These are phyloP conservation scores for Lunularia cruciata DNA, from an alignment of 225 moss, liverwort and hornwort species.

Conservation along the genomic window DNA sequence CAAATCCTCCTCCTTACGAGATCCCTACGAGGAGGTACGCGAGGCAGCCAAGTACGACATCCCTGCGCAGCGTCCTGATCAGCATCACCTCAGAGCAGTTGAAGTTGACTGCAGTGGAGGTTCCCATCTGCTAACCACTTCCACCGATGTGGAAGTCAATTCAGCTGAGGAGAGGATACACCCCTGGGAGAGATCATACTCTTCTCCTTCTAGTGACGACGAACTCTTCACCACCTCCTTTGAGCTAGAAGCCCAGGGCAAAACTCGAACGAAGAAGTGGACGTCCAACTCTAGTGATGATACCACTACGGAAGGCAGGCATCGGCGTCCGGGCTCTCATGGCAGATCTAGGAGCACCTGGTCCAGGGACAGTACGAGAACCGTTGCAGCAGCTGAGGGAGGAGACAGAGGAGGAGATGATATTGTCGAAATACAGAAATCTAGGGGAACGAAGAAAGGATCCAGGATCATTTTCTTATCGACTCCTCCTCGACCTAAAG, in stretches of 20 bases:
- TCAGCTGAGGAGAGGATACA: constrained; percentile 30
- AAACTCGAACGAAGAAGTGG: constrained; percentile 44
- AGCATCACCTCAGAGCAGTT: constrained; percentile 8
- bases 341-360: constrained; percentile 37
- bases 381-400: constrained; percentile 7
- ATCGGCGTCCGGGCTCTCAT: constrained; percentile 25
- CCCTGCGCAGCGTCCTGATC: constrained; percentile 29
- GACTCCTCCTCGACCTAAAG: constrained; percentile 42
- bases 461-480: constrained; percentile 50
- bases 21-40: constrained; percentile 43
- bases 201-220: constrained; percentile 44
- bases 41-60: constrained; percentile 42
- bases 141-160: constrained; percentile 35
- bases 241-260: constrained; percentile 36
- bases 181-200: constrained; percentile 40
- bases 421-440: constrained; percentile 13
- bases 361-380: constrained; percentile 32
- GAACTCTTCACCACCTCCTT: constrained; percentile 48
- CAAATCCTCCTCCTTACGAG: constrained; percentile 33
- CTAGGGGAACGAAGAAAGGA: constrained; percentile 32
- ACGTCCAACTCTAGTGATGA: constrained; percentile 56
- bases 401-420: constrained; percentile 24
- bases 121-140: constrained; percentile 22
- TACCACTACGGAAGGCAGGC: constrained; percentile 31
- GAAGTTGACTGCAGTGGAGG: constrained; percentile 24